These are phyloP conservation scores for Hansenula sp. DNA, from an alignment of 1,139 yeast species.

Conservation along the genomic window DNA sequence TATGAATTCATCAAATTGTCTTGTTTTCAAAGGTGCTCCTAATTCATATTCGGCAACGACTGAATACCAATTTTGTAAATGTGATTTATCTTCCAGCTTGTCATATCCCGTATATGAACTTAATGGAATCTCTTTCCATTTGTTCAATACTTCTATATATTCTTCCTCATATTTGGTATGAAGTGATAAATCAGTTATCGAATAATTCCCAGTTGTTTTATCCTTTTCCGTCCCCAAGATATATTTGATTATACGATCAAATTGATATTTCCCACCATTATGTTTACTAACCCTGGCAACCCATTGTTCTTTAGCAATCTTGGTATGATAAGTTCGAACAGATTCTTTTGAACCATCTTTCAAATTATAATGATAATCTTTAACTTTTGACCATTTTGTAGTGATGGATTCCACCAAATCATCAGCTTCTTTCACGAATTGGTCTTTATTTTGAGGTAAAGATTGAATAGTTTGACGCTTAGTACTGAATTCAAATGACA, in stretches of 20 bases:
- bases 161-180: constrained; percentile 26
- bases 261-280: constrained; percentile 29
- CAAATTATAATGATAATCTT: constrained; percentile 24
- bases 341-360: constrained; percentile 20
- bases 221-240: constrained; percentile 22
- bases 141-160: constrained; percentile 27
- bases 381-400: constrained; percentile 26
- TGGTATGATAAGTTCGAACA: constrained; percentile 36
- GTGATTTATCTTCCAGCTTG: constrained; percentile 8
- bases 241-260: constrained; percentile 34
- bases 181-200: constrained; percentile 18
- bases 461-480: constrained; percentile 13
- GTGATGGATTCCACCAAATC: constrained; percentile 20
- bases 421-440: constrained; percentile 23
- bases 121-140: constrained; percentile 19
- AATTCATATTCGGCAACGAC: constrained; percentile 28
- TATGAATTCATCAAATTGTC: constrained; percentile 62
- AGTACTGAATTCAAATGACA: constrained; percentile 15
- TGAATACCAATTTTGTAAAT: constrained; percentile 23
- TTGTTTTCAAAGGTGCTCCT: constrained; percentile 30
- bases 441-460: constrained; percentile 20
- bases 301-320: constrained; percentile 39
- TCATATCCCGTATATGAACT: constrained; percentile 14
- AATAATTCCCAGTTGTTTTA: constrained; percentile 14
- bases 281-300: constrained; percentile 40